These are phyloP conservation scores for Saturnispora quitensis DNA, from an alignment of 805 yeast species.

Conservation along the genomic window DNA sequence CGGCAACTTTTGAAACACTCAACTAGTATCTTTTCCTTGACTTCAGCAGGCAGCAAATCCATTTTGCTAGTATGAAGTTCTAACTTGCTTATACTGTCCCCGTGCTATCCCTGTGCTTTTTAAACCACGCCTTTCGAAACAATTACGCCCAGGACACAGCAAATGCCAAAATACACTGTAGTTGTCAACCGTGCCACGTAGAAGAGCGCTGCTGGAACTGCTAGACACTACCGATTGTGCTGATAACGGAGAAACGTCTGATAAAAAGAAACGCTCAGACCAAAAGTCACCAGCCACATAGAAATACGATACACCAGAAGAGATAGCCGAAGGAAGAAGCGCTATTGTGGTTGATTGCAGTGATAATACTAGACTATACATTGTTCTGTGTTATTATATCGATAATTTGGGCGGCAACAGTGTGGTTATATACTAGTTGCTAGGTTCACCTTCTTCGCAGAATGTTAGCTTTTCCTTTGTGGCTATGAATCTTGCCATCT, in stretches of 20 bases:
- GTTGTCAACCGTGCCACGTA: background rate
- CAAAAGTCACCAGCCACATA: background rate
- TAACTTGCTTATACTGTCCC: too few relatives aligned
- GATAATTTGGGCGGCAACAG: too few relatives aligned
- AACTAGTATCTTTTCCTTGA: background rate
- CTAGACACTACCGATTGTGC: background rate
- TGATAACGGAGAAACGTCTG: background rate
- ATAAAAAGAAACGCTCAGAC: background rate
- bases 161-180: background rate
- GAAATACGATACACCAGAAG: background rate
- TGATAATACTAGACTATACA: too few relatives aligned
- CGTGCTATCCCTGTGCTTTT: too few relatives aligned
- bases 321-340: background rate
- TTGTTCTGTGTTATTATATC: too few relatives aligned
- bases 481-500: constrained; percentile 2
- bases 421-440: background rate
- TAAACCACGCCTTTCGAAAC: background rate
- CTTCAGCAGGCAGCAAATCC: background rate
- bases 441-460: background rate
- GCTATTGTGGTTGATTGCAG: too few relatives aligned
- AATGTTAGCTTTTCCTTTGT: background rate
- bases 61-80: too few relatives aligned
- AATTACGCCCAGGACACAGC: background rate
- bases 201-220: background rate
- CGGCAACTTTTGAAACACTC: constrained; percentile 4